Base-by-base conservation (phyloP, 1,139 yeast genomes). In the Candida neerlandica region DNA sequence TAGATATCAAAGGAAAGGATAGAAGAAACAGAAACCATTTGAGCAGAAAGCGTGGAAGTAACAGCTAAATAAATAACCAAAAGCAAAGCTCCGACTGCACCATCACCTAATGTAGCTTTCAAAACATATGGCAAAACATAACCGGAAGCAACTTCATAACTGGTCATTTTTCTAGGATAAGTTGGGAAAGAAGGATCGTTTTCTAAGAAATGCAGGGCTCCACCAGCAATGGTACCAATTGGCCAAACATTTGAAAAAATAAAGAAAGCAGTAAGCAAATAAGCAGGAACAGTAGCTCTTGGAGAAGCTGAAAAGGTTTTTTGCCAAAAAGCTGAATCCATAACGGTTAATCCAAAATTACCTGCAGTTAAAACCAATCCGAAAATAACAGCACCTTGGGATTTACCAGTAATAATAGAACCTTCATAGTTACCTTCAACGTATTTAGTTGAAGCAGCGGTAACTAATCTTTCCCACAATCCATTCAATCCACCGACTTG, bases 231-330 rank as follows among this genome's bases (percentile, higher is more conserved):
- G 3, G 70, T 50, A 10, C 71, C 70, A n/a, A 66, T 49, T 2
- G 70, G 65, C 70, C 70, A 70, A 26, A 66, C 69, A 49, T 65
- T 65, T 12, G 70, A 60, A 47, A 66, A 67, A 39, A 71, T 70
- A 12, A 61, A 56, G 1, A 66, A 49, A 0, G 75, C 71, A 1
- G 71, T 73, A 40, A 67, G 59, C 30, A 71, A 55, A 50, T 73
- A 73, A 11, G 75, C 78, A 3, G 75, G 75, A 40, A 71, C 67
- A 9, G 70, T 63, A 19, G 75, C 69, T 43, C 58, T 64, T 11
- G 68, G 59, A 53, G 64, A 61, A 11, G 75, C 70, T 50, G 70
- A 63, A 45, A 69, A 70, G 23, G 70, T 60, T 51, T 71, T 70
- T 56, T 67, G 71, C 70, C 70, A 67, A 46, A 66, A 67, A 10